These are phyloP conservation scores for Cynanchum wilfordii DNA, from an alignment of 257 asterid species.

Conservation along the genomic window DNA sequence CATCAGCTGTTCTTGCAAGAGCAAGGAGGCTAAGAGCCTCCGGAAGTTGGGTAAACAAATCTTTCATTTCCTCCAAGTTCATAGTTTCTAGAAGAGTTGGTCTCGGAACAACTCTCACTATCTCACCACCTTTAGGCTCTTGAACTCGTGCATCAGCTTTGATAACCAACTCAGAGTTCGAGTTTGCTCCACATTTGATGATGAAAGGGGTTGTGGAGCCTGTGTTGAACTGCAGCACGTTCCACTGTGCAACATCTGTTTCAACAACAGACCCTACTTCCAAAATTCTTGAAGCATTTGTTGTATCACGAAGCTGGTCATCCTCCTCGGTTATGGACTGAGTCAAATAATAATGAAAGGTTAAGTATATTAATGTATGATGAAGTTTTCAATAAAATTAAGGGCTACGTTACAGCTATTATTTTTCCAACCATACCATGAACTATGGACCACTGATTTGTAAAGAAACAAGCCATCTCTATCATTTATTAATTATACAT, in stretches of 20 bases:
- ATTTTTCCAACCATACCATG: neutral
- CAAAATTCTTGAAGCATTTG: conserved; percentile 34
- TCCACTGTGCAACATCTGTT: conserved; percentile 96
- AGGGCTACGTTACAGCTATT: neutral
- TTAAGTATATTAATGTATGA: neutral
- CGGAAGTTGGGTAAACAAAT: conserved; percentile 63
- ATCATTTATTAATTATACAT: neutral
- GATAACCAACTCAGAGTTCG: conserved; percentile 76
- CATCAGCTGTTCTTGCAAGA: conserved; percentile 90
- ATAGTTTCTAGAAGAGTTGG: conserved; percentile 66
- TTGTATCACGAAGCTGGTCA: conserved; percentile 42
- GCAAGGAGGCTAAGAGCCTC: conserved; percentile 88
- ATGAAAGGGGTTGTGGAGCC: conserved; percentile 90
- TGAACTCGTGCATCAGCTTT: conserved; percentile 86
- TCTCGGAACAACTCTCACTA: conserved; percentile 76
- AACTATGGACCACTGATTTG: neutral
- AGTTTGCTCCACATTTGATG: conserved; percentile 96
- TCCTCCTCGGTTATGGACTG: conserved; percentile 85
- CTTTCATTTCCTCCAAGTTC: conserved; percentile 79
- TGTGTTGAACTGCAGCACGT: conserved; percentile 89
- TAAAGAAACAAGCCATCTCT: neutral
- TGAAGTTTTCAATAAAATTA: neutral
- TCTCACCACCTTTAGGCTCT: conserved; percentile 95
- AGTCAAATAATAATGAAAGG: conserved; percentile 21
- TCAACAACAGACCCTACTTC: conserved; percentile 45